phyloP scores from a whole-genome alignment of 192 early-diverging fungal species.

The Backusella tuberculispora region DNA sequence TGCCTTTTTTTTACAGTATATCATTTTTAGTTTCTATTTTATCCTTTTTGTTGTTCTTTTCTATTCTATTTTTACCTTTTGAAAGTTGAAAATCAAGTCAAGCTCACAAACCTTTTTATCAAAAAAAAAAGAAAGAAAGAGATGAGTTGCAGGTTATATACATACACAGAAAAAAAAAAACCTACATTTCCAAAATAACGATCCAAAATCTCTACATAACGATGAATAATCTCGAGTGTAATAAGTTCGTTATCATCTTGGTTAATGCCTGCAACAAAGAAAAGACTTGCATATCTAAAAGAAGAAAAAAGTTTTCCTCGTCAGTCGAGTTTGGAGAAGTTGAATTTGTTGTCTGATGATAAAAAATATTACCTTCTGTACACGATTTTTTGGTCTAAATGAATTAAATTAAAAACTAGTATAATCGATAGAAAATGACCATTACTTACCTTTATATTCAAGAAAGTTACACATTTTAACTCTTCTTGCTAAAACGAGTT shows the following conservation, averaged over 20 bases:
- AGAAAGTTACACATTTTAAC: slow-evolving; percentile 99
- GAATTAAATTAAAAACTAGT: not conserved
- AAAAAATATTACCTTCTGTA: slow-evolving; percentile 55
- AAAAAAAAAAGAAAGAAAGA: slow-evolving; percentile 1
- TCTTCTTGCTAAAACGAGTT: slow-evolving; percentile 83
- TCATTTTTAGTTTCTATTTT: not conserved
- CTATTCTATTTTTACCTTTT: slow-evolving; percentile 52
- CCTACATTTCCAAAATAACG: slow-evolving; percentile 94
- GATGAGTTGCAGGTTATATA: not conserved
- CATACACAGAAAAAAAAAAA: not conserved
- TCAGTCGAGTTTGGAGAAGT: not conserved
- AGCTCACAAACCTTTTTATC: slow-evolving; percentile 81
- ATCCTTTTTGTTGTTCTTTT: not conserved
- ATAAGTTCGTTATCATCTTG: slow-evolving; percentile 94
- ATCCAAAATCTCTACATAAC: slow-evolving; percentile 97
- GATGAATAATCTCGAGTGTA: slow-evolving; percentile 94
- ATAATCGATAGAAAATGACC: not conserved
- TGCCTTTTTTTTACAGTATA: slow-evolving; percentile 47
- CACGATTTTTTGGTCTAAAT: slow-evolving; percentile 62
- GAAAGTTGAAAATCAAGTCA: slow-evolving; percentile 98
- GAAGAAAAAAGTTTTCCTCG: not conserved
- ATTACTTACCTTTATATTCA: slow-evolving; percentile 82
- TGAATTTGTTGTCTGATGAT: not conserved
- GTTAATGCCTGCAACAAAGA: slow-evolving; percentile 95
- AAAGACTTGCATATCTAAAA: slow-evolving; percentile 91